Base-by-base conservation (phyloP, 2,329 filamentous ascomycete species). In the Bipolaris gigantea region DNA sequence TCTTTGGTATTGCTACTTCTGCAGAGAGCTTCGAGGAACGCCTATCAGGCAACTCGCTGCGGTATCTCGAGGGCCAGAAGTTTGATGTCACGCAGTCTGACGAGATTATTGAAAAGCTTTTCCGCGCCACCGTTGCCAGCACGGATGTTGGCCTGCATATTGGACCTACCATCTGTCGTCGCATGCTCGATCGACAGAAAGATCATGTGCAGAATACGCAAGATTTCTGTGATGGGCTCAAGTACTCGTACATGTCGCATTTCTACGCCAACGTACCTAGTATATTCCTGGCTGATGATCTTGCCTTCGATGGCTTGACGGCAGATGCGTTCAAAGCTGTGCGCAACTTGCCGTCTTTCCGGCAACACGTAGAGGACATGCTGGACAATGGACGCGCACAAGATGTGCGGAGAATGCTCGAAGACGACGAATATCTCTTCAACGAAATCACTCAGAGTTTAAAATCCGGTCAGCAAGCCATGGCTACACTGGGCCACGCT, bases 181-280 rank as follows among this genome's bases (percentile, higher is more conserved):
- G 79, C 64, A 79, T 91, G 58, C 76, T 92, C 18, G 85, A 89
- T 56, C 82, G 90, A 27, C 90, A 94, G 67, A 83, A 83, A 59
- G 88, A 92, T 62, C 89, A 93, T 66, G 85, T 91, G 7, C 87
- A 89, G 39, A 90, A 89, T 60, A 85, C 90, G 15, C 86, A 90
- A 52, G 83, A 84, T 8, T 89, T 93, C 67, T 80, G 87, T 43
- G 84, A 84, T 67, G 86, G 87, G 10, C 65, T 92, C 2, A 70
- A 90, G 83, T 94, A 93, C 74, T 85, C 87, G 1, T 91, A 92
- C 68, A 92, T 95, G 89, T 90, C 87, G 53, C 89, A 92, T 70
- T 93, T 90, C 67, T 93, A 90, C 63, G 88, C 88, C 35, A 93
- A 92, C 62, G 84, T 88, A 0, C 77, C 92, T 3, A 90, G 86